Percentiles rank a stretch among this genome's conserved stretches.
Conservation (phyloP, 768 basidiomycete species). For the Bullera alba region DNA sequence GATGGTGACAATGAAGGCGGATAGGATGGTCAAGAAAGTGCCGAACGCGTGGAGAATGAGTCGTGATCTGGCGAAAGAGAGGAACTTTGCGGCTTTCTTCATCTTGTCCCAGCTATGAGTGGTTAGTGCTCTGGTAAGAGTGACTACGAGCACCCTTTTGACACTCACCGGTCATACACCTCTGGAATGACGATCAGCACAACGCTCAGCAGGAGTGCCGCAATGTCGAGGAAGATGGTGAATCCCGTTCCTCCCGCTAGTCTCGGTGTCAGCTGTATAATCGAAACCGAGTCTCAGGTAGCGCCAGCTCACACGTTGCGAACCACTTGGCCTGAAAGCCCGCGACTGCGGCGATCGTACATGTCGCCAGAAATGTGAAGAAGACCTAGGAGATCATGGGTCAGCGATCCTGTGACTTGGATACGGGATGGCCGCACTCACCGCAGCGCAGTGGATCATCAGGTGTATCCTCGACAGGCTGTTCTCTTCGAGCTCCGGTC, state of each 20-base stretch:
- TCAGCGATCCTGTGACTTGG: neutral
- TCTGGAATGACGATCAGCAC: slow-evolving; percentile 64
- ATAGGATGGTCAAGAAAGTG: slow-evolving; percentile 59
- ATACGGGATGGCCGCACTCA: slow-evolving; percentile 3
- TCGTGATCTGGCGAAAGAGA: slow-evolving; percentile 72
- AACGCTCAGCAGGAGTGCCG: slow-evolving; percentile 63
- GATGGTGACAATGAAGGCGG: slow-evolving; percentile 58
- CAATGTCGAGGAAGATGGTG: slow-evolving; percentile 69
- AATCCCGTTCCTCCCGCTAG: slow-evolving; percentile 81
- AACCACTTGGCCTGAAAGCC: slow-evolving; percentile 81
- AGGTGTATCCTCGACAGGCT: slow-evolving; percentile 10
- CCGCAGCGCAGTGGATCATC: slow-evolving; percentile 11
- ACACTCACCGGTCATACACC: slow-evolving; percentile 40
- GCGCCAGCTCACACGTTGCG: slow-evolving; percentile 66
- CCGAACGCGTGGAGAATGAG: slow-evolving; percentile 77
- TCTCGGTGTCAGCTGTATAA: neutral
- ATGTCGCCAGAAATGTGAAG: slow-evolving; percentile 88
- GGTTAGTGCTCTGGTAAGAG: slow-evolving; percentile 57
- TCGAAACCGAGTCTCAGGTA: neutral
- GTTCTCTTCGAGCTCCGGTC: slow-evolving; percentile 32
- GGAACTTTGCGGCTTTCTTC: slow-evolving; percentile 64
- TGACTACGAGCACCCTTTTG: slow-evolving; percentile 35
- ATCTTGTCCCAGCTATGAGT: slow-evolving; percentile 67
- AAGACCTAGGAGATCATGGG: slow-evolving; percentile 56
- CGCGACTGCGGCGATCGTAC: slow-evolving; percentile 83